Evolutionary conservation across 768 basidiomycete species (phyloP), one percentile per base, ranked within the genome.

Genomic region (Termitomyces sp.): DNA sequence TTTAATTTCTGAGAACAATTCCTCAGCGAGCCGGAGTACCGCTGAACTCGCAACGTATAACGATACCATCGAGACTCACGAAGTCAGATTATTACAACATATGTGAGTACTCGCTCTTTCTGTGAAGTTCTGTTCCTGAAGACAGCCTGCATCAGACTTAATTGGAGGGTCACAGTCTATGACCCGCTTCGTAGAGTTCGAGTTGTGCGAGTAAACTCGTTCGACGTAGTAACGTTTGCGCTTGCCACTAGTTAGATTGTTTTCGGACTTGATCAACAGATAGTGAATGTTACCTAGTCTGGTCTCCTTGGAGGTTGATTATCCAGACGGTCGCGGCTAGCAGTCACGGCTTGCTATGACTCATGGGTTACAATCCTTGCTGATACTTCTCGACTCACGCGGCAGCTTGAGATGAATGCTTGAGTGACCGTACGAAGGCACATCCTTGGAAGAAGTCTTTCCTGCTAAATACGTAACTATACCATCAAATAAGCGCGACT

Each of bases 51-150:
- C 49, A 61, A 4, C 45, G 65, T 14, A 61, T 66, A 30, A 62
- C 59, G 12, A 54, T 69, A 48, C 67, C 69, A n/a, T 46, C 35
- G 6, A 62, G 68, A 61, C 60, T 70, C n/a, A 65, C 68, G 2
- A 69, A 58, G 32, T 61, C 65, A 45, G 68, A 72, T 54, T 70
- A 64, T 56, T 73, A 73, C 56, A 61, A 68, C 40, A 61, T 62
- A 12, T 69, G 72, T 72, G 52, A 68, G 69, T 46, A 6, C 20
- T 35, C 18, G 20, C n/a, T 33, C 24, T 32, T 20, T n/a, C 40
- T 42, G 2, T 20, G 16, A 14, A 2, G n/a, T 18, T 52, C 22
- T 30, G 10, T 13, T n/a, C 14, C 24, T n/a, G 12, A 42, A 38
- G 26, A 13, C 32, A 30, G 38, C 5, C 33, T 24, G 14, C 42